These are phyloP conservation scores for Candida anglica DNA, from an alignment of 805 yeast species.

Conservation along the genomic window DNA sequence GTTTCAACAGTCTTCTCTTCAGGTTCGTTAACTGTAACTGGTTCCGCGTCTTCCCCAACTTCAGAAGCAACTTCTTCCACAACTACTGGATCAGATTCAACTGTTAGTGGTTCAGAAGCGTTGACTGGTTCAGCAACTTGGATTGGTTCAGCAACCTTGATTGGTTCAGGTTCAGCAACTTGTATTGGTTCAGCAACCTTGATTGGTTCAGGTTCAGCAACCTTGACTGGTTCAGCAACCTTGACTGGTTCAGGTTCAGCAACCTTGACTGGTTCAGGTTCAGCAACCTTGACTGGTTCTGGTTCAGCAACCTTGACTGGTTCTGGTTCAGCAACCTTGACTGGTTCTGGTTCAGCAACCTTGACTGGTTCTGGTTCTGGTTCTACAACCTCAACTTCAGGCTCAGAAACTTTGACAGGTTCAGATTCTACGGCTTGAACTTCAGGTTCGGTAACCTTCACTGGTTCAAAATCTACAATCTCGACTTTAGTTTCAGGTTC, in stretches of 20 bases:
- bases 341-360: no score
- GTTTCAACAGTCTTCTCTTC: constrained; percentile 1
- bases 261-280: no score
- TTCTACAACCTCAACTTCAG: not conserved
- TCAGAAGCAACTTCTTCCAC: constrained; percentile 1
- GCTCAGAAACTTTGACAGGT: not conserved
- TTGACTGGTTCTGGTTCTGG: not conserved
- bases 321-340: constrained; percentile 3
- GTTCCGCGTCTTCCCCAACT: not conserved
- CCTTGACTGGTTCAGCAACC: not conserved
- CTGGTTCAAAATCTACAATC: no score
- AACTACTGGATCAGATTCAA: not conserved
- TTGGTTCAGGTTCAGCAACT: no score
- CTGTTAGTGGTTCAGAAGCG: not conserved
- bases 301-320: not conserved
- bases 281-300: not conserved
- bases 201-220: not conserved
- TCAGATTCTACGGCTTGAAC: constrained; percentile 2
- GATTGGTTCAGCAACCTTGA: no score
- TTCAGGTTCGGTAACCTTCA: not conserved
- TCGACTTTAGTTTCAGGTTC: not conserved
- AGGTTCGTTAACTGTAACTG: constrained; percentile 3
- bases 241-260: no score
- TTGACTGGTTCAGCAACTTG: not conserved
- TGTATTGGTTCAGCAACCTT: no score